These are phyloP conservation scores for Calonectria montana DNA, from an alignment of 2,329 filamentous ascomycete genomes.

Conservation along the genomic window DNA sequence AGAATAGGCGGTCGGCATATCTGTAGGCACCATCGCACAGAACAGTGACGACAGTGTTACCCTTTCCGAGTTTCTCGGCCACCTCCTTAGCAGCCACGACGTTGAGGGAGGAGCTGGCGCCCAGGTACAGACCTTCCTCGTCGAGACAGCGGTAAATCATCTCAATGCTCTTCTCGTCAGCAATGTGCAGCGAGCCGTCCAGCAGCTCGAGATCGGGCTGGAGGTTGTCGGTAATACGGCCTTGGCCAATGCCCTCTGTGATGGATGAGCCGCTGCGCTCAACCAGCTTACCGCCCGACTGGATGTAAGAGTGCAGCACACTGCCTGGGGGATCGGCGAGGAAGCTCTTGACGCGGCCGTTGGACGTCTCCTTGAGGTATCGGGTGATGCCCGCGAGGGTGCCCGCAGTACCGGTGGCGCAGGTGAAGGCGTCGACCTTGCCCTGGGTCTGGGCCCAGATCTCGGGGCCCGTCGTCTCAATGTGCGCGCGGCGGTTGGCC, in stretches of 20 bases:
- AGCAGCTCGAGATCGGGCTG: conserved; percentile 84
- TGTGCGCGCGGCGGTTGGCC: conserved; percentile 92
- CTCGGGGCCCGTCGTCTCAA: conserved; percentile 97
- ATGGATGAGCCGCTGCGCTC: conserved; percentile 89
- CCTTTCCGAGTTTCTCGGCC: conserved; percentile 87
- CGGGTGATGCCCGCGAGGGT: conserved; percentile 90
- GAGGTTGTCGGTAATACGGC: conserved; percentile 95
- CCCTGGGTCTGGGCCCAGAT: conserved; percentile 94
- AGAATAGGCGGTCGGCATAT: conserved; percentile 95
- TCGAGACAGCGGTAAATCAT: conserved; percentile 98
- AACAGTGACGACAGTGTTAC: conserved; percentile 92
- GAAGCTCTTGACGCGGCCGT: conserved; percentile 85
- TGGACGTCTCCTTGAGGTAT: conserved; percentile 85
- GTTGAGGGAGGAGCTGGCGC: conserved; percentile 93
- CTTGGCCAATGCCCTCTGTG: conserved; percentile 97
- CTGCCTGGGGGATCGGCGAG: conserved; percentile 94
- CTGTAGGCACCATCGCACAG: conserved; percentile 97
- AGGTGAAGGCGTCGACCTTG: conserved; percentile 92
- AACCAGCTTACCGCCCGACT: conserved; percentile 83
- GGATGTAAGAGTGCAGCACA: conserved; percentile 92
- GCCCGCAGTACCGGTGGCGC: conserved; percentile 91
- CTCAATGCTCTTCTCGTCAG: conserved; percentile 93
- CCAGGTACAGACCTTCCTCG: conserved; percentile 94
- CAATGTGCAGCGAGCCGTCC: conserved; percentile 86
- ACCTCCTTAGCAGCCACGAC: conserved; percentile 96